phyloP scores from a whole-genome alignment of 768 basidiomycete species.

The Podaxis sp. region DNA sequence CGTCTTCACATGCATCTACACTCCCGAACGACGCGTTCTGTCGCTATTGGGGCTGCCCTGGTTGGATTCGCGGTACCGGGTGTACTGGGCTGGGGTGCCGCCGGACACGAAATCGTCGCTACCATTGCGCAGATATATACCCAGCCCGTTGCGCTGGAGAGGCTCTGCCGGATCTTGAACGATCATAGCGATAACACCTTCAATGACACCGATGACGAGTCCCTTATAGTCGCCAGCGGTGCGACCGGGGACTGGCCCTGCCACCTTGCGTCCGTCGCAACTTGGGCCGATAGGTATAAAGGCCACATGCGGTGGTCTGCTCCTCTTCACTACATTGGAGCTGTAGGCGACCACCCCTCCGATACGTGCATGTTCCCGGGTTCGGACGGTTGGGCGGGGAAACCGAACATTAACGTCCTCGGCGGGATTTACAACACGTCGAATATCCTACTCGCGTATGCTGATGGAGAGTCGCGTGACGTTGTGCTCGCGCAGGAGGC shows the following conservation, averaged over 20 bases:
- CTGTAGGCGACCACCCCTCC: slow-evolving; percentile 74
- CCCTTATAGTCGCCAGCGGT: slow-evolving; percentile 2
- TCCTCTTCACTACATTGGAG: slow-evolving; percentile 74
- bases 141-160: slow-evolving; percentile 65
- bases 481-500: slow-evolving; percentile 61
- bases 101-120: slow-evolving; percentile 90
- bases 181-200: slow-evolving; percentile 31
- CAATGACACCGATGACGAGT: slow-evolving; percentile 9
- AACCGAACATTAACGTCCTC: slow-evolving; percentile 61
- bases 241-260: slow-evolving; percentile 45
- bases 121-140: slow-evolving; percentile 94
- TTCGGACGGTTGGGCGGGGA: slow-evolving; percentile 67
- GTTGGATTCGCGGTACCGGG: slow-evolving; percentile 3
- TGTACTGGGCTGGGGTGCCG: slow-evolving; percentile 10
- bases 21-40: neutral
- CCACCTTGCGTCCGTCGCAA: slow-evolving; percentile 78
- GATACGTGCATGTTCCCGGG: slow-evolving; percentile 80
- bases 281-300: slow-evolving; percentile 84
- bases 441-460: slow-evolving; percentile 53
- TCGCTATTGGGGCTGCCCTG: neutral
- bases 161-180: slow-evolving; percentile 73
- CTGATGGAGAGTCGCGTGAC: slow-evolving; percentile 26
- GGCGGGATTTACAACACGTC: slow-evolving; percentile 80
- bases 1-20: slow-evolving; percentile 2
- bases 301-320: slow-evolving; percentile 70